A percentile compares a stretch with the other conserved stretches of the same genome.
These are phyloP conservation scores for Rosa hybrid DNA, from an alignment of 331 rosid genomes.

Conservation along the genomic window DNA sequence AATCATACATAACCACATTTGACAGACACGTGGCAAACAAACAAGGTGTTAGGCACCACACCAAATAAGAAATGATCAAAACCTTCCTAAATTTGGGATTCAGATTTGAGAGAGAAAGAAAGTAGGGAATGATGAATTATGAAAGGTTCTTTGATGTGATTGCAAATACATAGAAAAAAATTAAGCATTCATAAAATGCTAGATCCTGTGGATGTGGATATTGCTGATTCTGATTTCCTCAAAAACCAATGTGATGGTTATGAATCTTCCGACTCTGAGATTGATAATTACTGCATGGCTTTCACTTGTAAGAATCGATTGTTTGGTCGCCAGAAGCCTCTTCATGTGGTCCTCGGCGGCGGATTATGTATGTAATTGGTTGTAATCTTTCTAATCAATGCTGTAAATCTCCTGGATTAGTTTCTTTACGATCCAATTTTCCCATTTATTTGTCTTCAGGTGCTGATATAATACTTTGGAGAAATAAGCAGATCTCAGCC, in stretches of 20 bases:
- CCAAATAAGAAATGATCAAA: slow-evolving; percentile 1
- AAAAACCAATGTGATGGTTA: slow-evolving; percentile 28
- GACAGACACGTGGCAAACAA: neutral
- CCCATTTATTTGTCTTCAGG: slow-evolving; percentile 33
- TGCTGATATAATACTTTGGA: slow-evolving; percentile 68
- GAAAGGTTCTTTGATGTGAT: slow-evolving; percentile 7
- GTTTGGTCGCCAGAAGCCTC: slow-evolving; percentile 58
- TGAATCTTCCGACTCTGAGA: slow-evolving; percentile 47
- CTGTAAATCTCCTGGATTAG: neutral
- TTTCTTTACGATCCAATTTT: slow-evolving; percentile 5
- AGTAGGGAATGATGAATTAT: neutral
- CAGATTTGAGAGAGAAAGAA: slow-evolving; percentile 16
- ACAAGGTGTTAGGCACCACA: neutral
- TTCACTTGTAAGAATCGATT: slow-evolving; percentile 42
- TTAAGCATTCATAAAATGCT: slow-evolving; percentile 25
- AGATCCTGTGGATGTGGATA: slow-evolving; percentile 43
- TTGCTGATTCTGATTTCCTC: slow-evolving; percentile 58
- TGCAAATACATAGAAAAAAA: neutral
- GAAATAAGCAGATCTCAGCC: slow-evolving; percentile 45
- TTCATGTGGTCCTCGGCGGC: slow-evolving; percentile 53
- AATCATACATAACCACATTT: neutral
- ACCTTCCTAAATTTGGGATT: slow-evolving; percentile 14
- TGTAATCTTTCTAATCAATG: neutral
- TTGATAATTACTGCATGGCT: slow-evolving; percentile 39
- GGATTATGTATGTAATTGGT: slow-evolving; percentile 40